Percentiles rank a stretch among this genome's conserved stretches.
Evolutionary conservation across 768 basidiomycete genomes (phyloP).

Genomic region (Leccinum pellstonianum): DNA sequence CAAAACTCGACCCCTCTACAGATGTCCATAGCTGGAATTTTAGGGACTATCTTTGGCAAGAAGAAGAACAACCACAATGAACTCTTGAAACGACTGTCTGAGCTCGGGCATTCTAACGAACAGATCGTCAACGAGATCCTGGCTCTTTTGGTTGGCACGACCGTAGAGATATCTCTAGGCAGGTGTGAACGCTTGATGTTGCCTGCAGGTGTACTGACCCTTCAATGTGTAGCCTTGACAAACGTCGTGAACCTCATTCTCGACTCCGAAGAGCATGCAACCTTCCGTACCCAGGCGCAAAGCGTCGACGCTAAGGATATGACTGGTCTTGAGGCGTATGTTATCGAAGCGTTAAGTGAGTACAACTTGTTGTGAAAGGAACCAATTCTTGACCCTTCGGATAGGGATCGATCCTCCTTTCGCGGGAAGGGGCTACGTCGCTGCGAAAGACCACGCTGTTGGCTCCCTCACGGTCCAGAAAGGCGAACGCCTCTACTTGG

Average conservation of each 20-base stretch:
- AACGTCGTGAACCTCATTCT: constrained; percentile 68
- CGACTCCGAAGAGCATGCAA: constrained; percentile 42
- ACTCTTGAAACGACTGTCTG: constrained; percentile 56
- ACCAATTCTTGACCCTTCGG: constrained; percentile 3
- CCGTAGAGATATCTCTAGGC: constrained; percentile 72
- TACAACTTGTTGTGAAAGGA: constrained; percentile 11
- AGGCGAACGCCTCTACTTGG: constrained; percentile 58
- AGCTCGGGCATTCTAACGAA: constrained; percentile 55
- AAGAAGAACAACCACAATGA: constrained; percentile 43
- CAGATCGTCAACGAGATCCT: constrained; percentile 67
- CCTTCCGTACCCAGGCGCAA: constrained; percentile 37
- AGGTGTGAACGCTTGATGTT: constrained; percentile 12
- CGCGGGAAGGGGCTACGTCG: constrained; percentile 62
- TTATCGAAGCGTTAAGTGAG: constrained; percentile 70
- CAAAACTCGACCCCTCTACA: constrained; percentile 7
- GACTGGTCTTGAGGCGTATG: constrained; percentile 50
- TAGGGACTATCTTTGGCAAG: constrained; percentile 51
- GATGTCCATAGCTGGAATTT: constrained; percentile 39
- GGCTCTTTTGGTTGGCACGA: constrained; percentile 65
- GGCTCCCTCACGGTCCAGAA: constrained; percentile 43
- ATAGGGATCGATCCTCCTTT: constrained; percentile 73
- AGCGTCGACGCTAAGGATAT: constrained; percentile 36
- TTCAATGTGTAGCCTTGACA: constrained; percentile 47
- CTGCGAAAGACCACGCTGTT: constrained; percentile 44
- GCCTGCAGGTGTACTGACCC: not conserved